Evolutionary conservation across 495 filamentous ascomycete genomes (phyloP).

Genomic region (Neurospora tetraspora): DNA sequence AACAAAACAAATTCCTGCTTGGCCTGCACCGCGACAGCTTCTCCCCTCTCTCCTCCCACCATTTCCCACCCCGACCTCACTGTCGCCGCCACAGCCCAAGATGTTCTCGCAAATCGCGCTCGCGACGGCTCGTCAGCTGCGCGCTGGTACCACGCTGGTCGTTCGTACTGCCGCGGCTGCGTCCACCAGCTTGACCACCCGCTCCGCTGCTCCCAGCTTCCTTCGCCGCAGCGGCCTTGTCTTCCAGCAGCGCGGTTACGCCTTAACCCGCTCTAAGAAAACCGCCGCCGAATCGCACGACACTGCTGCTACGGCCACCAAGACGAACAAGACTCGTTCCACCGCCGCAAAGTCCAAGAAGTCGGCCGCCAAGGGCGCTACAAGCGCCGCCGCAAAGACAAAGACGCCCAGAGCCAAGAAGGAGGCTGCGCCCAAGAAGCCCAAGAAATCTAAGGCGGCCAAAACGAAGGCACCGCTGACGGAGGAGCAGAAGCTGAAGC

Average conservation of each 20-base stretch:
- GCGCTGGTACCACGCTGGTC: slow-evolving; percentile 3
- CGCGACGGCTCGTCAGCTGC: slow-evolving; percentile 14
- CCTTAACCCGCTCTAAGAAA: not conserved
- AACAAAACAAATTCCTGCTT: slow-evolving; percentile 8
- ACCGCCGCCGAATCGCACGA: not conserved
- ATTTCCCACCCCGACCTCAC: not conserved
- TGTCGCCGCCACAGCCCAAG: not conserved
- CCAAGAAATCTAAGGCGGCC: slow-evolving; percentile 6
- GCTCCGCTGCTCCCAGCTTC: not conserved
- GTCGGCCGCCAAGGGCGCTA: slow-evolving; percentile 7
- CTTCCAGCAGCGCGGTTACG: slow-evolving; percentile 6
- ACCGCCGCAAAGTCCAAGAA: slow-evolving; percentile 5
- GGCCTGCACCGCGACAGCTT: not conserved
- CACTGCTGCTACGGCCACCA: slow-evolving; percentile 1
- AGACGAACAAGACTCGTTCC: slow-evolving; percentile 15
- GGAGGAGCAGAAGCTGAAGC: slow-evolving; percentile 6
- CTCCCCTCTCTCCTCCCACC: not conserved
- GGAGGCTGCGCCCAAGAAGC: slow-evolving; percentile 7
- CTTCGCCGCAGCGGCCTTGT: slow-evolving; percentile 5
- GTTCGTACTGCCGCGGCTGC: slow-evolving; percentile 1
- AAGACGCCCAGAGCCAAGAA: slow-evolving; percentile 1
- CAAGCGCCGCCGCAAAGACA: slow-evolving; percentile 4
- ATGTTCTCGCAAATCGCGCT: slow-evolving; percentile 24
- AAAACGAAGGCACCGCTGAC: slow-evolving; percentile 7
- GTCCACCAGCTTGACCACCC: not conserved